phyloP scores from a whole-genome alignment of 2,329 filamentous ascomycete genomes.

The Talaromyces atroroseus region DNA sequence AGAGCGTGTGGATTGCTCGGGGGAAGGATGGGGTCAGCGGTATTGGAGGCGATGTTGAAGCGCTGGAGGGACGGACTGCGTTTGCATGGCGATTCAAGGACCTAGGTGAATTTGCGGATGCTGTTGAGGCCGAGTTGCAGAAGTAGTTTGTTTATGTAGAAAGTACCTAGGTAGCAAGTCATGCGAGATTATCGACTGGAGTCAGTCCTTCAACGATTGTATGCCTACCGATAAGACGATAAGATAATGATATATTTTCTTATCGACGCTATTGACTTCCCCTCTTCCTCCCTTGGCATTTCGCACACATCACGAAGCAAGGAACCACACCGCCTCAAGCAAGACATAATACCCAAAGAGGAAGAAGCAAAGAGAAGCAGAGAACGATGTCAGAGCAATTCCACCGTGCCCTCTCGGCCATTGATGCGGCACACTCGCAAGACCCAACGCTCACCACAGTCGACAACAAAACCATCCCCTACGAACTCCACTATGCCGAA shows the following conservation, averaged over 20 bases:
- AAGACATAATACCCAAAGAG: not conserved
- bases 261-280: not conserved
- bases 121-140: conserved; percentile 18
- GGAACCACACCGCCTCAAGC: not conserved
- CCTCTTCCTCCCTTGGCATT: not conserved
- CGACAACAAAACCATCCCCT: conserved; percentile 48
- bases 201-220: not conserved
- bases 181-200: too few species aligned
- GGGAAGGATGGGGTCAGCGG: conserved; percentile 3
- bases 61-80: conserved; percentile 36
- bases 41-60: conserved; percentile 37
- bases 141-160: not conserved
- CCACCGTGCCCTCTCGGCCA: conserved; percentile 54
- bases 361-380: not conserved
- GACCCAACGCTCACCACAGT: conserved; percentile 57
- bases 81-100: conserved; percentile 56
- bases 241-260: not conserved
- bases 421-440: conserved; percentile 66
- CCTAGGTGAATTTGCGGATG: conserved; percentile 56
- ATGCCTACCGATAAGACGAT: not conserved
- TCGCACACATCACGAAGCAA: not conserved
- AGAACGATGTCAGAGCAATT: conserved; percentile 28
- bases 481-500: conserved; percentile 75
- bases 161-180: too few species aligned
- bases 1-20: conserved; percentile 6